phyloP scores from a whole-genome alignment of 495 filamentous ascomycete species.

The Neurospora africana region DNA sequence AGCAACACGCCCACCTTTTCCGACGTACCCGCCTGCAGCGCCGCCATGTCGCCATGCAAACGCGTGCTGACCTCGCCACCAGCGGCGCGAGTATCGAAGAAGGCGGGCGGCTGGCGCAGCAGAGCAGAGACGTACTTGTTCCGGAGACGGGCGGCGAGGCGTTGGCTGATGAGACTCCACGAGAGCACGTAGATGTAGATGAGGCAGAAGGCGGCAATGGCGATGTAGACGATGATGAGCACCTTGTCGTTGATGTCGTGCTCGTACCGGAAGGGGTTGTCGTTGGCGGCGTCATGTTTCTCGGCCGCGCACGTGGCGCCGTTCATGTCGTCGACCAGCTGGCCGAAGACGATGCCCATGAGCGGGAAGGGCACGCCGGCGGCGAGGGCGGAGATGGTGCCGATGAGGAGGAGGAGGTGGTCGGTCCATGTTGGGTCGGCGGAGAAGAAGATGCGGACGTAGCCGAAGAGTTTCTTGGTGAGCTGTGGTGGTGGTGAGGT shows the following conservation, averaged over 20 bases:
- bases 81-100: conserved; percentile 43
- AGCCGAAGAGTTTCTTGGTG: conserved; percentile 1
- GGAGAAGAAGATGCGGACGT: conserved; percentile 14
- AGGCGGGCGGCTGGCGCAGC: conserved; percentile 49
- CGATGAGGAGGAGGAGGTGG: conserved; percentile 35
- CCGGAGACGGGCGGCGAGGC: conserved; percentile 50
- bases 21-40: conserved; percentile 49
- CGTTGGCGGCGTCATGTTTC: conserved; percentile 7
- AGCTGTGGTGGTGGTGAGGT: not conserved
- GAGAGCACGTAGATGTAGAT: conserved; percentile 46
- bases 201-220: conserved; percentile 47
- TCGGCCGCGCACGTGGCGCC: conserved; percentile 37
- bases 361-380: conserved; percentile 58
- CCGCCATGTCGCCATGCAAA: conserved; percentile 48
- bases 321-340: conserved; percentile 56
- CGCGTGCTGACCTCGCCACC: conserved; percentile 50
- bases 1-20: conserved; percentile 57
- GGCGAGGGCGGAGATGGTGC: conserved; percentile 43
- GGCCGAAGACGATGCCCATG: conserved; percentile 56
- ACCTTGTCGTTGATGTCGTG: conserved; percentile 46
- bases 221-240: conserved; percentile 48
- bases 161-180: conserved; percentile 51
- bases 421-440: conserved; percentile 33
- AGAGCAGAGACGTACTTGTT: conserved; percentile 46
- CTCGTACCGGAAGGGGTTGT: conserved; percentile 22